Base-by-base conservation (phyloP, 2,329 filamentous ascomycete species). In the Xylariaceae sp. region DNA sequence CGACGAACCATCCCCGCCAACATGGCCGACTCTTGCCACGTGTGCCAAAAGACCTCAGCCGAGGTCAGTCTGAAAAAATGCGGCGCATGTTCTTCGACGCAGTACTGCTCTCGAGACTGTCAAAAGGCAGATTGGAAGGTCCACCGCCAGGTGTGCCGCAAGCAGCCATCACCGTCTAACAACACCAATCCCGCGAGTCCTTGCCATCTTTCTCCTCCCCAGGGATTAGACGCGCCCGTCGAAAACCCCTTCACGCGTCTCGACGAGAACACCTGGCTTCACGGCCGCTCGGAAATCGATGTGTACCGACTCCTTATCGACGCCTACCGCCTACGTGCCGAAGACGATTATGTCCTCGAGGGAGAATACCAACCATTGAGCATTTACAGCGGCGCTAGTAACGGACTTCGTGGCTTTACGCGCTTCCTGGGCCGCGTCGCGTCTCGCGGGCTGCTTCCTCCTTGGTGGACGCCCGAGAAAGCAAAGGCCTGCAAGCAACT, bases 111-210 rank as follows among this genome's bases (percentile, higher is more conserved):
- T 29, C 47, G 52, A 21, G 53, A 61, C 18, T 62, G 60, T 40
- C 60, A 62, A 30, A 60, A 57, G 42, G 44, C 51, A 18, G 59
- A 62, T 29, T 62, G 60, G 60, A 59, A 61, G 30, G 18, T 32
- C 10, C 61, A 63, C 47, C 60, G 58, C 49, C 60, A 61, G 43
- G 44, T 47, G 3, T 63, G 61, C 47, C 37, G 36, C 43, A 57
- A 53, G 15, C 2, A 15, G 12, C 5, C 39, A 21, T 47, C 32
- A 9, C 19, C 30, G n/a, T 30, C 51, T 2, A 21, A 42, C 15
- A 19, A 15, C 6, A 1, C 5, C 39, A 19, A 22, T 26, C 5
- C 26, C 8, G 4, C 46, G 12, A n/a, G 22, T 16, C 47, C 50
- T 10, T 21, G 6, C 16, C 22, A n/a, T n/a, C n/a, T 55, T n/a